Conservation (phyloP, 1,139 yeast genomes). For the Hyphopichia fennica region DNA sequence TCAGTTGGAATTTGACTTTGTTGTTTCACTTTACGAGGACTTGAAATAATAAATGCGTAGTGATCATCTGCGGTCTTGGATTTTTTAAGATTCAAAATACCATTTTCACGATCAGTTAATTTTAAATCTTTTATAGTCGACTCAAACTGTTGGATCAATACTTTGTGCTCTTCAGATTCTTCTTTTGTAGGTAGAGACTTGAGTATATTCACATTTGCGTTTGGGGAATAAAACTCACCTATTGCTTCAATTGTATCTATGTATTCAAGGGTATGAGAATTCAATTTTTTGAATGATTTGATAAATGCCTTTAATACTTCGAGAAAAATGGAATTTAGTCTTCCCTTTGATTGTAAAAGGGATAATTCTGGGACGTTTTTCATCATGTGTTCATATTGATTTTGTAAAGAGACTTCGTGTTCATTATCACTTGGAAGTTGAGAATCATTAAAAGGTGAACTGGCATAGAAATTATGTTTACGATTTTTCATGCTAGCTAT, state of each 20-base stretch:
- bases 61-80: conserved; percentile 14
- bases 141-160: conserved; percentile 34
- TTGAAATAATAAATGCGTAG: conserved; percentile 35
- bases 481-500: conserved; percentile 18
- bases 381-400: conserved; percentile 26
- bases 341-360: conserved; percentile 29
- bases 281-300: conserved; percentile 31
- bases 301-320: conserved; percentile 34
- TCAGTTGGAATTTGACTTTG: neutral
- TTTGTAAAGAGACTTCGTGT: conserved; percentile 20
- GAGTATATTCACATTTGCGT: conserved; percentile 14
- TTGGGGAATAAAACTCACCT: conserved; percentile 21
- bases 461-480: conserved; percentile 23
- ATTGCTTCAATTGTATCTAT: conserved; percentile 29
- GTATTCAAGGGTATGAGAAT: conserved; percentile 24
- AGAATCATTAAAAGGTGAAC: conserved; percentile 29
- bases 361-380: conserved; percentile 31
- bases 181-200: conserved; percentile 26
- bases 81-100: conserved; percentile 5
- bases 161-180: conserved; percentile 32
- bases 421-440: conserved; percentile 12
- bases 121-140: conserved; percentile 20
- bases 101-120: conserved; percentile 9
- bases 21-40: conserved; percentile 31
- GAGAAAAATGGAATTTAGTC: conserved; percentile 37